Percentiles rank a stretch among this genome's conserved stretches.
These are phyloP conservation scores for Paraurostyla sp. DNA, from an alignment of 73 alveolate genomes.

Conservation along the genomic window DNA sequence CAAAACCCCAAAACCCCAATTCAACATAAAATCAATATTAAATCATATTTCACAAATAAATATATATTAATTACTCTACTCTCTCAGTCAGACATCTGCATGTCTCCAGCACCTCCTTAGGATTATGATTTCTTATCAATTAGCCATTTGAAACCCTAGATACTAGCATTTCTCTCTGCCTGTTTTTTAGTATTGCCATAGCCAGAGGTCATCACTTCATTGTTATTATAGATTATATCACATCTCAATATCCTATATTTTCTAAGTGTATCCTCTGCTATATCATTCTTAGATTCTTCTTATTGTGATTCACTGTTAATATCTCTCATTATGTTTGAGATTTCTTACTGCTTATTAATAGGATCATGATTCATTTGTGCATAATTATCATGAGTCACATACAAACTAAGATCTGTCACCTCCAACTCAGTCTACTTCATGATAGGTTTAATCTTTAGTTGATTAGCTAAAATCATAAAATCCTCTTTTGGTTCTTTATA, in stretches of 20 bases:
- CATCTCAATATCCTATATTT: background rate
- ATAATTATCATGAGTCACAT: background rate
- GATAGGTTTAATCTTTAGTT: slow-evolving; percentile 31
- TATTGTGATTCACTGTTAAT: background rate
- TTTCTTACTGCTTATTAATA: background rate
- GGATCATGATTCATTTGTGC: background rate
- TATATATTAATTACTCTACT: too few relatives aligned
- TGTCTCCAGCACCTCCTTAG: too few relatives aligned
- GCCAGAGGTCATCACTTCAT: slow-evolving; percentile 45
- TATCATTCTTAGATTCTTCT: background rate
- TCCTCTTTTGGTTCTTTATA: slow-evolving; percentile 71
- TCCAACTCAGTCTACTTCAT: background rate
- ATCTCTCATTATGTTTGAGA: background rate
- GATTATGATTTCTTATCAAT: too few relatives aligned
- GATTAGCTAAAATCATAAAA: slow-evolving; percentile 22
- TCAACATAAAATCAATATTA: too few relatives aligned
- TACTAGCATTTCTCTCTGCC: slow-evolving; percentile 73
- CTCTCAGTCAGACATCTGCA: too few relatives aligned
- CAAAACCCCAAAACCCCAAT: too few relatives aligned
- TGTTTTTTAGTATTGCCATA: slow-evolving; percentile 64
- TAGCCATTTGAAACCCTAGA: slow-evolving; percentile 50
- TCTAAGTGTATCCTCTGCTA: background rate
- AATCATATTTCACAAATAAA: too few relatives aligned
- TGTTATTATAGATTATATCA: background rate
- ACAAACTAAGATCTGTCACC: background rate